phyloP scores from a whole-genome alignment of 495 filamentous ascomycete species.

The Penicillium macrosclerotiorum region DNA sequence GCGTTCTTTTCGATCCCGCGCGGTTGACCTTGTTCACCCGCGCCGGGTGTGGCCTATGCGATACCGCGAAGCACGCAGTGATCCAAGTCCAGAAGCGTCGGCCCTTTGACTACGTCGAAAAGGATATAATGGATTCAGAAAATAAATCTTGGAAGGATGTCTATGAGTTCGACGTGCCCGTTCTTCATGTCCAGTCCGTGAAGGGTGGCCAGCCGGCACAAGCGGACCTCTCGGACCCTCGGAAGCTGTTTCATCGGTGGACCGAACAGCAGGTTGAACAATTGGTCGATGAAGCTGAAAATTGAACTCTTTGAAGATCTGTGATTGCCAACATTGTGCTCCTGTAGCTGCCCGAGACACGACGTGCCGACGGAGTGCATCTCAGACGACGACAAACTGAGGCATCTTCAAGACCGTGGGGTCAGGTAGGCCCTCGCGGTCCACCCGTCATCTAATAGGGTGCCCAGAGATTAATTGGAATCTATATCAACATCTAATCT shows the following conservation, averaged over 20 bases:
- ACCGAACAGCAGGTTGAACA: slow-evolving; percentile 64
- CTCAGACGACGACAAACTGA: too few relatives aligned
- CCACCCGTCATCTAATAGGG: too few relatives aligned
- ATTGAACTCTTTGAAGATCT: slow-evolving; percentile 7
- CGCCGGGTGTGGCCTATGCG: slow-evolving; percentile 74
- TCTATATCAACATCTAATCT: too few relatives aligned
- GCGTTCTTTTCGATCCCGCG: slow-evolving; percentile 50
- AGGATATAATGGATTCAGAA: slow-evolving; percentile 69
- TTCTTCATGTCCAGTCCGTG: slow-evolving; percentile 64
- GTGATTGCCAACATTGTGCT: neutral
- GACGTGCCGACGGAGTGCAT: too few relatives aligned
- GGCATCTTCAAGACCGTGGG: too few relatives aligned
- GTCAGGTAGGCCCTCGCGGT: too few relatives aligned
- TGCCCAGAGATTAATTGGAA: too few relatives aligned
- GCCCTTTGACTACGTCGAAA: slow-evolving; percentile 73
- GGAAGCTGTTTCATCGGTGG: slow-evolving; percentile 85
- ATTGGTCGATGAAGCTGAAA: slow-evolving; percentile 65
- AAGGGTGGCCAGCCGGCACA: slow-evolving; percentile 29
- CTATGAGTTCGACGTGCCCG: slow-evolving; percentile 90
- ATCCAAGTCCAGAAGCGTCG: slow-evolving; percentile 64
- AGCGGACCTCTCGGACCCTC: slow-evolving; percentile 48
- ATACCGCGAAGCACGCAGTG: slow-evolving; percentile 70
- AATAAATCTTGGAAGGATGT: slow-evolving; percentile 70
- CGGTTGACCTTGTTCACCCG: slow-evolving; percentile 84
- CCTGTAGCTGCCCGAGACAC: too few relatives aligned